phyloP scores from a whole-genome alignment of 2,329 filamentous ascomycete genomes.

The Apiospora kogelbergensis region DNA sequence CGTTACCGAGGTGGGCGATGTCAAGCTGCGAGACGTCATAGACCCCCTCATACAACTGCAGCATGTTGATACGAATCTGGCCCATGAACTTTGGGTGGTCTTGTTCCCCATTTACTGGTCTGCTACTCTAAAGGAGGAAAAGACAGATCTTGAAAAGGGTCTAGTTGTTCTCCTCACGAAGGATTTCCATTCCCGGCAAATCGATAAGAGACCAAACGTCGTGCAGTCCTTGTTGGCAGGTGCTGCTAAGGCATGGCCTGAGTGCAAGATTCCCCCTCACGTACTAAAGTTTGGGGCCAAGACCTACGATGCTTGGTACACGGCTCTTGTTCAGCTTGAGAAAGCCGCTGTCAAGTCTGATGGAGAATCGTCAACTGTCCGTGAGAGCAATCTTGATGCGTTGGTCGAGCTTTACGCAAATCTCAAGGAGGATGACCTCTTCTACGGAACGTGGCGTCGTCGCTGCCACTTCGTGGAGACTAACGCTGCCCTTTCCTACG shows the following conservation, averaged over 20 bases:
- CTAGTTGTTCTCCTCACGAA: slow-evolving; percentile 90
- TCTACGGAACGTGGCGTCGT: slow-evolving; percentile 95
- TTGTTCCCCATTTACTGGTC: slow-evolving; percentile 96
- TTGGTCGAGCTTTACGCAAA: slow-evolving; percentile 90
- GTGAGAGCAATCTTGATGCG: slow-evolving; percentile 94
- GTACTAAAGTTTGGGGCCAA: slow-evolving; percentile 93
- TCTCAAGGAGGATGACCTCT: slow-evolving; percentile 92
- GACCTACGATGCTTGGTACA: slow-evolving; percentile 97
- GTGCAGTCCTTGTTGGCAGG: slow-evolving; percentile 90
- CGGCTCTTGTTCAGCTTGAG: slow-evolving; percentile 86
- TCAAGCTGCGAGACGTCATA: slow-evolving; percentile 84
- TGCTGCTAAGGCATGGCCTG: slow-evolving; percentile 77
- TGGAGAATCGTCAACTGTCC: slow-evolving; percentile 77
- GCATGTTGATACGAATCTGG: slow-evolving; percentile 78
- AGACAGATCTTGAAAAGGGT: slow-evolving; percentile 84
- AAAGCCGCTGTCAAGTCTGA: slow-evolving; percentile 82
- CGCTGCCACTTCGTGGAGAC: slow-evolving; percentile 97
- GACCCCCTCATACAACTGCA: slow-evolving; percentile 91
- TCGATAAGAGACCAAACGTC: slow-evolving; percentile 94
- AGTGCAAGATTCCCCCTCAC: slow-evolving; percentile 91
- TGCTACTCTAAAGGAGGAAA: slow-evolving; percentile 81
- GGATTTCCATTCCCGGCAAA: slow-evolving; percentile 91
- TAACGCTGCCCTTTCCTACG: slow-evolving; percentile 94
- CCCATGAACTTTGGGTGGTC: slow-evolving; percentile 86
- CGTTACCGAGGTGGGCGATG: slow-evolving; percentile 76